phyloP scores from a whole-genome alignment of 352 stramenopile species.

The Globisporangium recalcitrans region DNA sequence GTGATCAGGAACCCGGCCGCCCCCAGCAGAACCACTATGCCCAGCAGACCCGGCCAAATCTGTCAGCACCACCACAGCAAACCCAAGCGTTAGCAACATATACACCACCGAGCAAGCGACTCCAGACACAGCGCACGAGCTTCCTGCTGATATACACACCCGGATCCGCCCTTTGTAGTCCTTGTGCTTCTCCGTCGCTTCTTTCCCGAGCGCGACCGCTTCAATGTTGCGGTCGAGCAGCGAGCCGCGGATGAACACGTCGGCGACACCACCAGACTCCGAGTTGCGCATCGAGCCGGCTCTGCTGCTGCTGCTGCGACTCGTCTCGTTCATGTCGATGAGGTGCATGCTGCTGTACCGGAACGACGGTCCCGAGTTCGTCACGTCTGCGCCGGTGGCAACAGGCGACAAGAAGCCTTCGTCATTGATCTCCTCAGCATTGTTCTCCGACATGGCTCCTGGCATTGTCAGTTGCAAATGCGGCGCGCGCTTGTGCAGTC shows the following conservation, averaged over 20 bases:
- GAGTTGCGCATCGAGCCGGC: constrained; percentile 2
- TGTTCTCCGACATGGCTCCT: neutral
- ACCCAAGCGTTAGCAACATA: neutral
- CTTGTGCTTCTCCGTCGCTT: constrained; percentile 5
- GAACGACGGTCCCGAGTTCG: constrained; percentile 6
- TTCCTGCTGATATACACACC: constrained; percentile 4
- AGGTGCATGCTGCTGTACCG: constrained; percentile 19
- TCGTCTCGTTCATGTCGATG: constrained; percentile 3
- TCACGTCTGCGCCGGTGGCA: neutral
- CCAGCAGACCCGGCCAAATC: constrained; percentile 29
- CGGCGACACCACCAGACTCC: neutral
- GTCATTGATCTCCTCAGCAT: neutral
- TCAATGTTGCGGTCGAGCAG: constrained; percentile 20
- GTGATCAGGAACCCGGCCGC: constrained; percentile 17
- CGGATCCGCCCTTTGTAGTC: constrained; percentile 25
- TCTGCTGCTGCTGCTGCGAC: constrained; percentile 3
- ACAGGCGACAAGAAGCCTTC: neutral
- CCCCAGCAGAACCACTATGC: constrained; percentile 17
- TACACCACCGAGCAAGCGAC: neutral
- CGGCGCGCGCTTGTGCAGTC: too few species aligned
- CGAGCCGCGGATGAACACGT: constrained; percentile 22
- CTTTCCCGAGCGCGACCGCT: constrained; percentile 10
- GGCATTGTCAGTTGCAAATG: too few species aligned
- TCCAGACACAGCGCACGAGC: neutral
- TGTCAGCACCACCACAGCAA: constrained; percentile 1